Evolutionary conservation across 2,329 filamentous ascomycete species (phyloP).

Genomic region (Lizonia empirigonia): DNA sequence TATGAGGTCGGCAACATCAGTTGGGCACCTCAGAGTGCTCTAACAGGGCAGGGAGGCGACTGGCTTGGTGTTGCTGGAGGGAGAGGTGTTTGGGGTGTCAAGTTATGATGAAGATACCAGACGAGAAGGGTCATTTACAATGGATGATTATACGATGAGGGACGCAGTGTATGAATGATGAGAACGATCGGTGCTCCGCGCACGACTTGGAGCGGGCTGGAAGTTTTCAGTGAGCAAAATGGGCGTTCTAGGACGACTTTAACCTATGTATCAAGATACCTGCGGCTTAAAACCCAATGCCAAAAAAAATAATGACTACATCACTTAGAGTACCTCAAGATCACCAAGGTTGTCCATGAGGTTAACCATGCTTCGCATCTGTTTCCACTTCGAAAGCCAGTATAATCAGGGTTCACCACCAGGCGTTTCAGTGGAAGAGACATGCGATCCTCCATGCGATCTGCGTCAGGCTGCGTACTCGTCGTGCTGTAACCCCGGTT

Average conservation of each 20-base stretch:
- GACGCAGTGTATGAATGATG: conserved; percentile 9
- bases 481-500: background rate
- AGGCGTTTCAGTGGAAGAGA: background rate
- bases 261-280: conserved; percentile 3
- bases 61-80: conserved; percentile 85
- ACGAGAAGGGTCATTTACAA: background rate
- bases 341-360: background rate
- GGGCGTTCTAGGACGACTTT: conserved; percentile 3
- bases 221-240: background rate
- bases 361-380: background rate
- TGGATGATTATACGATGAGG: background rate
- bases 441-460: conserved; percentile 6
- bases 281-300: background rate
- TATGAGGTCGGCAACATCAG: conserved; percentile 86
- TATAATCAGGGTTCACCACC: background rate
- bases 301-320: background rate
- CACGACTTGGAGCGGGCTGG: background rate
- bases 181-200: background rate
- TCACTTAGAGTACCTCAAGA: too few relatives aligned
- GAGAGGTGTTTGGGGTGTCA: conserved; percentile 79
- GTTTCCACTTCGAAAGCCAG: background rate
- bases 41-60: conserved; percentile 73
- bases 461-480: background rate
- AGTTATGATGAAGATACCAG: conserved; percentile 45
- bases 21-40: conserved; percentile 75